Base-by-base conservation (phyloP, 2,329 filamentous ascomycete genomes). In the Hypoxylon sp. region DNA sequence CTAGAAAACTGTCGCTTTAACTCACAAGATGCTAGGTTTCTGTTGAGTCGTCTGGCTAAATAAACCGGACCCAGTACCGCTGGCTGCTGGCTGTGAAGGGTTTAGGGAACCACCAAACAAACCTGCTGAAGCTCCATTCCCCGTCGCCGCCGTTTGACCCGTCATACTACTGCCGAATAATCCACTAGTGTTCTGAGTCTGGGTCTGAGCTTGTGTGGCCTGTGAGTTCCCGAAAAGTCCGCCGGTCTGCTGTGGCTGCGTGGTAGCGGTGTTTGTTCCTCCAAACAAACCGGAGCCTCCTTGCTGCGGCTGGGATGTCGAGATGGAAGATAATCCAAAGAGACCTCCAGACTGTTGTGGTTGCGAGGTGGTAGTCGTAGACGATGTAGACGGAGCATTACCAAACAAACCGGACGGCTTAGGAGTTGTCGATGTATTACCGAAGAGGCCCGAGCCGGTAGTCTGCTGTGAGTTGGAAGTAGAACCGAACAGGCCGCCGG, bases 391-490 rank as follows among this genome's bases (percentile, higher is more conserved):
- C 25, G 70, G 63, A 43, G 73, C 58, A 60, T 65, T 73, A 30
- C 77, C 77, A 63, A 80, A 81, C 53, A 80, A 68, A 36, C 77
- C 75, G 59, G 68, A 65, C 38, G 74, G 65, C 55, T 75, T 75
- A 13, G 72, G 69, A 4, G 72, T 69, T 5, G 70, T 69, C 4
- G 72, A 71, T 25, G 72, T 49, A 51, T 60, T 74, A 28, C 67
- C 72, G 50, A 74, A 75, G 32, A 72, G 62, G 46, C 56, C 60
- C 9, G 65, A 65, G 50, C 58, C 63, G 7, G 71, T 62, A 13
- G 69, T 38, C 9, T 67, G 66, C 43, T 74, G 72, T 30, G 68
- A 56, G 48, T 72, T 67, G 25, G 70, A 63, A 30, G 73, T 56
- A 36, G 73, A 71, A 34, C 74, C 76, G 57, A 79, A 79, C 43